Conservation (phyloP, 352 stramenopile genomes). For the Phytophthora megakarya region DNA sequence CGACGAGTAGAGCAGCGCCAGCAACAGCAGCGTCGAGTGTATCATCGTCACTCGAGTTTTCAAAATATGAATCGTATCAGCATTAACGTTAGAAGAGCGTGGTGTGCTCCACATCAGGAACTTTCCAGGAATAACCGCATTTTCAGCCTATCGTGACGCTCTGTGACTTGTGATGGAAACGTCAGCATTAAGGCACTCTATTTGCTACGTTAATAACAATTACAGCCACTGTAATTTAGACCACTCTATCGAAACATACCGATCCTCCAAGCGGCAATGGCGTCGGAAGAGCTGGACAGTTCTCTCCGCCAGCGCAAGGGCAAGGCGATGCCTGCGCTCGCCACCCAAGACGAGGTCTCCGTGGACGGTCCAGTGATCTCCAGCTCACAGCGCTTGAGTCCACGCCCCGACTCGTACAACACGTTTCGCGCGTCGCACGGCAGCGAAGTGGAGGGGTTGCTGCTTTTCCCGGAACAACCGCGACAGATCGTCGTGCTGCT, state of each 20-base stretch:
- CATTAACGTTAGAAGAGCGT: slow-evolving; percentile 8
- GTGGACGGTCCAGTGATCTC: no score
- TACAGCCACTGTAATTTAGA: no score
- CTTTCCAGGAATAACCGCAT: slow-evolving; percentile 7
- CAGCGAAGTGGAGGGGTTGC: slow-evolving; percentile 61
- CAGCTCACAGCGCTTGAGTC: slow-evolving; percentile 18
- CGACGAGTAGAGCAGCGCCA: slow-evolving; percentile 25
- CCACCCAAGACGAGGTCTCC: slow-evolving; percentile 5
- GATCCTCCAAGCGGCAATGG: slow-evolving; percentile 4
- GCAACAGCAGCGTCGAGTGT: slow-evolving; percentile 25
- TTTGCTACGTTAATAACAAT: no score
- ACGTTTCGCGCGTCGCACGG: slow-evolving; percentile 66
- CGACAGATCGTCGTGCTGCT: slow-evolving; percentile 78
- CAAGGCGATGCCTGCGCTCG: slow-evolving; percentile 8
- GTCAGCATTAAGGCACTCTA: no score
- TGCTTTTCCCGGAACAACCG: slow-evolving; percentile 82
- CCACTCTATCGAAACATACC: no score
- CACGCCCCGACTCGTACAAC: slow-evolving; percentile 47
- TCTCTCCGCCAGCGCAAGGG: slow-evolving; percentile 30
- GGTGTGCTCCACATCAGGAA: slow-evolving; percentile 7
- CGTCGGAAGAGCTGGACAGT: neutral
- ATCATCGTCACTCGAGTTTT: slow-evolving; percentile 44
- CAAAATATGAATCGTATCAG: slow-evolving; percentile 48
- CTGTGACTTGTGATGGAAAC: neutral
- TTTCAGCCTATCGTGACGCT: neutral